Base-by-base conservation (phyloP, 306 rosid species). In the Sindora glabra region DNA sequence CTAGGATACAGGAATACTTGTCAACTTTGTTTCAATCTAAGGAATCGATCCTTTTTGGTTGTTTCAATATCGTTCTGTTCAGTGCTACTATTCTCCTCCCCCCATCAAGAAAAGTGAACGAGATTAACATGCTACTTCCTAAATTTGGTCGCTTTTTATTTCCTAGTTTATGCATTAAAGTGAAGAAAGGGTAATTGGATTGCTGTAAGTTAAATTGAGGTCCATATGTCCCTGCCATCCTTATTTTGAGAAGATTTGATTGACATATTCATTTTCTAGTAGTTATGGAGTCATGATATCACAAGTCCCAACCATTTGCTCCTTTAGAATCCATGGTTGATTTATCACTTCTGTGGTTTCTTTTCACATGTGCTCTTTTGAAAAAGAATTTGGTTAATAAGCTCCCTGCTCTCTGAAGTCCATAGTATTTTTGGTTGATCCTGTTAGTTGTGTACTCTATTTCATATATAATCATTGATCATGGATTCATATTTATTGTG, bases 291-390 rank as follows among this genome's bases (percentile, higher is more conserved):
- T 3, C 45, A 17, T 19, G 5, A 6, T 33, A 11, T 33, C 16
- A 11, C 42, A 29, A n/a, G 12, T 17, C 26, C 21, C 11, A 46
- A 46, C 29, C 56, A 65, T 9, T 29, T 29, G 34, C 40, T 16
- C 30, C 40, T 16, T 23, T 25, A 13, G 32, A 46, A 27, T 18
- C 23, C 8, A 29, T 29, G 8, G 8, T 29, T 6, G 5, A 4
- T 63, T 67, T 18, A 8, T 69, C 25, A 58, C 59, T 64, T 2
- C 46, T 42, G 33, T 38, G 1, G 24, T 70, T 23, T 59, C 13
- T 29, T 53, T 56, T 52, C 45, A 41, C 34, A n/a, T 50, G 50
- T 14, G 14, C 30, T 15, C 58, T 61, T 2, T 13, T 23, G 16
- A 49, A 53, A 47, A 27, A 21, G 27, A 42, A 19, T 27, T 54